Evolutionary conservation across 23 red algal genomes (phyloP).

Genomic region (Gracilariopsis chorda): DNA sequence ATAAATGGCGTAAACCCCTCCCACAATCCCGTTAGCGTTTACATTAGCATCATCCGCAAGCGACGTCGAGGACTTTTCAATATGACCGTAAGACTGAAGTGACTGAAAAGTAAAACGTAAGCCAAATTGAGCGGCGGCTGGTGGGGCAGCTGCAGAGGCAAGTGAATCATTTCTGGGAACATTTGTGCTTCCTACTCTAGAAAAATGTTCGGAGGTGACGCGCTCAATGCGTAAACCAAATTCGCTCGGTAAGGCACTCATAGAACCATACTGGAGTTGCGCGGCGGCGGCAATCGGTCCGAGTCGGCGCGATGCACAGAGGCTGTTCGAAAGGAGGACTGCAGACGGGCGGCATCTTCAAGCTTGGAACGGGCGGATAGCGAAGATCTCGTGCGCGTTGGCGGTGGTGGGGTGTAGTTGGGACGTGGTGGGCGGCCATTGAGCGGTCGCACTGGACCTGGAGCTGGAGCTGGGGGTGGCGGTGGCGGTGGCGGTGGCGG

Average conservation of each 20-base stretch:
- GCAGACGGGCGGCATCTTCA: too few species aligned
- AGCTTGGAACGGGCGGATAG: too few species aligned
- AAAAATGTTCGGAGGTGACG: constrained; percentile 26
- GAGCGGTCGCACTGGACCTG: too few species aligned
- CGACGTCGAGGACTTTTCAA: constrained; percentile 34
- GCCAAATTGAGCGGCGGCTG: background rate
- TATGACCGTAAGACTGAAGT: constrained; percentile 55
- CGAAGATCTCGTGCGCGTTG: background rate
- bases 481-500: background rate
- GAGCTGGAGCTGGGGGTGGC: background rate
- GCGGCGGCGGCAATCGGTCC: background rate
- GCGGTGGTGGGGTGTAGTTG: constrained; percentile 13
- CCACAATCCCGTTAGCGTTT: constrained; percentile 11
- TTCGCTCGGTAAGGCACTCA: constrained; percentile 1
- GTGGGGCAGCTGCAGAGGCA: background rate
- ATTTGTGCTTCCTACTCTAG: background rate
- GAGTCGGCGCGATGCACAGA: background rate
- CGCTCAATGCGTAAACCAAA: constrained; percentile 34
- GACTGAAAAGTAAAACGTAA: constrained; percentile 68
- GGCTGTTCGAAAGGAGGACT: too few species aligned
- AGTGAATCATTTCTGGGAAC: too few species aligned
- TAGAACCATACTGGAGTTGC: background rate
- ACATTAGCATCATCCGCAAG: constrained; percentile 13
- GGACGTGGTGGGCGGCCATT: background rate
- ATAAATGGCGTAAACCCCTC: background rate